Evolutionary conservation across 1,139 yeast species (phyloP), one percentile per base, ranked within the genome.

Genomic region (Taiozyma sp.): DNA sequence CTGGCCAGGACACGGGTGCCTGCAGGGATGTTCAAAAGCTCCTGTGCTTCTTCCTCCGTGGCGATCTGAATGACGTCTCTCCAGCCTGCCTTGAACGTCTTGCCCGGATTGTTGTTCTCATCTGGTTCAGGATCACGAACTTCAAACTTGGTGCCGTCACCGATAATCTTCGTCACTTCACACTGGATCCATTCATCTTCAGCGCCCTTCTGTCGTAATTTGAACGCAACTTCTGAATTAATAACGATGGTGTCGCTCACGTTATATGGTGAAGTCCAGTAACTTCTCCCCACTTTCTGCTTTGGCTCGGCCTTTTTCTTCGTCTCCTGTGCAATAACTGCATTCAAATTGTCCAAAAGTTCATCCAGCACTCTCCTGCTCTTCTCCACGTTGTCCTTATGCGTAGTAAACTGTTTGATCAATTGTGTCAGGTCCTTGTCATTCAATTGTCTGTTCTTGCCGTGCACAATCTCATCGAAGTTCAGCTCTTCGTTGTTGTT

Each of bases 61-160:
- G 97, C 95, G 28, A 95, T 85, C 43, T 85, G 73, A 35, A 93
- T 77, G 6, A 95, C 69, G 60, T 93, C 98, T 61, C 85, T 83
- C 73, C 87, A 81, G 30, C 79, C 82, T 3, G 97, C 91, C 60
- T 83, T 85, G 69, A 86, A 95, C 0, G 88, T 76, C 62, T 87
- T 95, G 3, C 97, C 97, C 2, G 95, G 88, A 54, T 90, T 88
- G 56, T 88, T 88, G 60, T 84, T 80, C 62, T 93, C 98, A 63
- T 95, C 99, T 0, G 99, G 99, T 65, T 95, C 99, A 0, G 98
- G 97, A 67, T 95, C 99, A 58, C 89, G 80, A 13, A 95, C 91
- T 67, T 93, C 98, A 62, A 82, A 86, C 42, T 80, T 80, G 28
- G 77, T 71, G 1, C 95, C 95, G 58, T 91, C 98, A 1, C 83